phyloP scores from a whole-genome alignment of 345 rosid genomes.

The Syzygium grande region DNA sequence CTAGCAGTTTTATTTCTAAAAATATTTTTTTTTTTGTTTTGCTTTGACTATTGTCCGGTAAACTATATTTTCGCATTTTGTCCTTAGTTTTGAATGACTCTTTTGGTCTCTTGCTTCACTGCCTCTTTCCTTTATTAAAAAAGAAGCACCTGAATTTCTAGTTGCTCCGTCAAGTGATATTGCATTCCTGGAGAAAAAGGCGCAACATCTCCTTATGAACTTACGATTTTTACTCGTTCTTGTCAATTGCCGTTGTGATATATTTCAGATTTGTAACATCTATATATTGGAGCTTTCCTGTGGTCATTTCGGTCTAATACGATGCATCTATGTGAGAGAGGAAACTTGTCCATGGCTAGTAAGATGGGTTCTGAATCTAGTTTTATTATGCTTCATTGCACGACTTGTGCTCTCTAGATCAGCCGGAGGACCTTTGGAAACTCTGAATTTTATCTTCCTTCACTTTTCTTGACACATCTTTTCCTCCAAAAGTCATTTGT shows the following conservation, averaged over 20 bases:
- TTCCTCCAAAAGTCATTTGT: not conserved
- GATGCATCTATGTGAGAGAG: not conserved
- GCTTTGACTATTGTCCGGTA: not conserved
- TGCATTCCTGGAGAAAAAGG: not conserved
- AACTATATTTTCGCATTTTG: not conserved
- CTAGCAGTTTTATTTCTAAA: not conserved
- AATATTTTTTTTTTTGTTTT: not conserved
- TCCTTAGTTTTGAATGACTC: not conserved
- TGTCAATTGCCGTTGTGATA: not conserved
- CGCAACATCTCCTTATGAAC: not conserved
- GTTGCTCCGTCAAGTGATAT: not conserved
- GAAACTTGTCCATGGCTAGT: not conserved
- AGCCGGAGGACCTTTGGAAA: not conserved
- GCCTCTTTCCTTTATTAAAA: not conserved
- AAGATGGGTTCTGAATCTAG: not conserved
- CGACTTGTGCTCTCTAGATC: not conserved
- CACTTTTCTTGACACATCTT: not conserved
- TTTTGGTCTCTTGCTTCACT: not conserved
- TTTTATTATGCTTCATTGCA: not conserved
- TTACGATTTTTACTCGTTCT: fast-evolving
- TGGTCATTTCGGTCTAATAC: not conserved
- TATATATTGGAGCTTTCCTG: not conserved
- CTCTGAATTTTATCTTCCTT: not conserved
- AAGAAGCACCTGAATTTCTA: not conserved
- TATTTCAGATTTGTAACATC: not conserved